Conservation (phyloP, 2,329 filamentous ascomycete species). For the Neopestalotiopsis rosae region DNA sequence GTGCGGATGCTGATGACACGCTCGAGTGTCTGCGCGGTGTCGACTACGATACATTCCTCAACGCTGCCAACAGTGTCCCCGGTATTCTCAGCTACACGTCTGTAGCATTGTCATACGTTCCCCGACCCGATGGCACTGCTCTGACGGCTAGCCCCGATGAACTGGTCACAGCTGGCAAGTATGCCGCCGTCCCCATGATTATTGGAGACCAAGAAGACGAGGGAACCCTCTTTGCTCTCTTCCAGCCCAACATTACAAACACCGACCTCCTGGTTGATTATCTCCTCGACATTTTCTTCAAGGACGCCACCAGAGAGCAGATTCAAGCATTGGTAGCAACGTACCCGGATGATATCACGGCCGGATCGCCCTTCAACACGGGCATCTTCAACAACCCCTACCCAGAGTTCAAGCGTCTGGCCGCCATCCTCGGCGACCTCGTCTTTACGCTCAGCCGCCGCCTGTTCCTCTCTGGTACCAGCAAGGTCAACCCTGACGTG, state of each 20-base stretch:
- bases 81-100: conserved; percentile 70
- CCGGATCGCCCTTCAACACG: conserved; percentile 77
- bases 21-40: conserved; percentile 69
- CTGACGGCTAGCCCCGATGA: conserved; percentile 68
- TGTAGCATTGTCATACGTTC: conserved; percentile 74
- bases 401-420: conserved; percentile 77
- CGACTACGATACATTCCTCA: conserved; percentile 64
- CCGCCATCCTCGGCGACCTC: conserved; percentile 77
- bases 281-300: conserved; percentile 65
- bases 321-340: conserved; percentile 63
- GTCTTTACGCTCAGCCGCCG: conserved; percentile 77
- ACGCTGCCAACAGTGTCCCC: conserved; percentile 73
- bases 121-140: conserved; percentile 71
- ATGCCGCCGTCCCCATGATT: conserved; percentile 66
- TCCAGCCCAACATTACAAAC: conserved; percentile 71
- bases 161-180: conserved; percentile 56
- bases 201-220: conserved; percentile 82
- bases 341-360: conserved; percentile 61
- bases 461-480: conserved; percentile 58
- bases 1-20: conserved; percentile 59
- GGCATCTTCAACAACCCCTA: conserved; percentile 72
- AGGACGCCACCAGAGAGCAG: conserved; percentile 53
- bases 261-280: conserved; percentile 65
- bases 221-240: conserved; percentile 75
- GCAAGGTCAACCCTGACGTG: conserved; percentile 57